Conservation (phyloP, 2,329 filamentous ascomycete species). For the Penicillium sp. region DNA sequence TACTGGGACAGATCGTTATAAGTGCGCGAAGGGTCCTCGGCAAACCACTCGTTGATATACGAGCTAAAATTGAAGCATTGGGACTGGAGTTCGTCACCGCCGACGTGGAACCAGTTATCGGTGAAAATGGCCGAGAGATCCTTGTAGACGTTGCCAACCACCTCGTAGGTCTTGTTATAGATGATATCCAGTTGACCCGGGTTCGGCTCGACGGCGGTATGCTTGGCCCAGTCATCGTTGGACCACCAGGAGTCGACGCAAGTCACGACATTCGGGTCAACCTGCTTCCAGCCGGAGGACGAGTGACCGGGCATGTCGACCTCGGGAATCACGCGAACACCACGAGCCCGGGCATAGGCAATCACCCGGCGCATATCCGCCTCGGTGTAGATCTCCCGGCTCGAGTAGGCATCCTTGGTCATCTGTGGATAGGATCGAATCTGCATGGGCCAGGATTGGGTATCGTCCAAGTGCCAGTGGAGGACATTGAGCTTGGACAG, state of each 20-base stretch:
- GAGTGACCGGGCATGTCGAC: conserved; percentile 68
- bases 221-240: conserved; percentile 61
- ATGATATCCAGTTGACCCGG: conserved; percentile 64
- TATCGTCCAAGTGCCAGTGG: conserved; percentile 64
- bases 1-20: conserved; percentile 61
- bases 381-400: conserved; percentile 55
- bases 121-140: conserved; percentile 59
- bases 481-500: conserved; percentile 64
- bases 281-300: conserved; percentile 61
- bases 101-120: conserved; percentile 63
- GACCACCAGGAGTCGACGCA: conserved; percentile 66
- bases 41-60: conserved; percentile 58
- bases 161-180: conserved; percentile 62
- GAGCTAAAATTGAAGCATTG: conserved; percentile 65
- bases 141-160: conserved; percentile 60
- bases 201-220: conserved; percentile 63
- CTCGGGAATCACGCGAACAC: conserved; percentile 66
- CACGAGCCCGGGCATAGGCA: conserved; percentile 59
- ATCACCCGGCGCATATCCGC: conserved; percentile 54
- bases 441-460: conserved; percentile 62
- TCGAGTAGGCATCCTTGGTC: conserved; percentile 61
- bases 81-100: conserved; percentile 61
- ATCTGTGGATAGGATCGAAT: conserved; percentile 59
- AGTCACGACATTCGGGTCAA: conserved; percentile 62
- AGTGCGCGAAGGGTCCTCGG: conserved; percentile 55